A percentile compares a stretch with the other conserved stretches of the same genome.
Evolutionary conservation across 2,329 filamentous ascomycete genomes (phyloP).

Genomic region (Colletotrichum melonis): DNA sequence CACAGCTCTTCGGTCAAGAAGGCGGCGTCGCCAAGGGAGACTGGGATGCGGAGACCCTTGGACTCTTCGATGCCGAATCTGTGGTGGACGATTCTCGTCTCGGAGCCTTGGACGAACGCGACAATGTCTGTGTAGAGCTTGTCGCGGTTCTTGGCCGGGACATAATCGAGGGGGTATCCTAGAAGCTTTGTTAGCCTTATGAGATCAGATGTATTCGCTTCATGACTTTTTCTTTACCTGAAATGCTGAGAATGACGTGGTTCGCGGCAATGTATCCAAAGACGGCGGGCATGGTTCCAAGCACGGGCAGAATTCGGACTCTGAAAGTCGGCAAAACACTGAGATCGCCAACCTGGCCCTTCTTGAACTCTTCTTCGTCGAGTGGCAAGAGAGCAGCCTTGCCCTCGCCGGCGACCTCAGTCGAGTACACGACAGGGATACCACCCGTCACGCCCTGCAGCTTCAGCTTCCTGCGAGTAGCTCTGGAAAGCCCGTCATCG

Average conservation of each 20-base stretch:
- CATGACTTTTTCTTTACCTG: slow-evolving; percentile 46
- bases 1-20: slow-evolving; percentile 93
- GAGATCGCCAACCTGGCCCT: slow-evolving; percentile 87
- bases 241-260: slow-evolving; percentile 86
- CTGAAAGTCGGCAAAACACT: slow-evolving; percentile 93
- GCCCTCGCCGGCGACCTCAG: slow-evolving; percentile 88
- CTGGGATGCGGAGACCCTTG: slow-evolving; percentile 80
- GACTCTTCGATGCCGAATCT: slow-evolving; percentile 43
- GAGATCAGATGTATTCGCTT: background rate
- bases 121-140: slow-evolving; percentile 93
- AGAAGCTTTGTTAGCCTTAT: slow-evolving; percentile 41
- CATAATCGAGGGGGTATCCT: slow-evolving; percentile 88
- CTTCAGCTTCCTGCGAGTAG: slow-evolving; percentile 84
- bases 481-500: slow-evolving; percentile 88
- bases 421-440: slow-evolving; percentile 92
- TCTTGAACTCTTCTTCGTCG: slow-evolving; percentile 86
- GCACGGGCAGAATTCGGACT: slow-evolving; percentile 91
- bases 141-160: slow-evolving; percentile 83
- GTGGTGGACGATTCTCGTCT: slow-evolving; percentile 72
- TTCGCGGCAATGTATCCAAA: slow-evolving; percentile 95
- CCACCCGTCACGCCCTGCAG: slow-evolving; percentile 82
- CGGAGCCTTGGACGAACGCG: slow-evolving; percentile 77
- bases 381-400: slow-evolving; percentile 92
- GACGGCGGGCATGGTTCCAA: slow-evolving; percentile 97
- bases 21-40: slow-evolving; percentile 84